Base-by-base conservation (phyloP, 148 eudicot genomes). In the Agrostemma githago region DNA sequence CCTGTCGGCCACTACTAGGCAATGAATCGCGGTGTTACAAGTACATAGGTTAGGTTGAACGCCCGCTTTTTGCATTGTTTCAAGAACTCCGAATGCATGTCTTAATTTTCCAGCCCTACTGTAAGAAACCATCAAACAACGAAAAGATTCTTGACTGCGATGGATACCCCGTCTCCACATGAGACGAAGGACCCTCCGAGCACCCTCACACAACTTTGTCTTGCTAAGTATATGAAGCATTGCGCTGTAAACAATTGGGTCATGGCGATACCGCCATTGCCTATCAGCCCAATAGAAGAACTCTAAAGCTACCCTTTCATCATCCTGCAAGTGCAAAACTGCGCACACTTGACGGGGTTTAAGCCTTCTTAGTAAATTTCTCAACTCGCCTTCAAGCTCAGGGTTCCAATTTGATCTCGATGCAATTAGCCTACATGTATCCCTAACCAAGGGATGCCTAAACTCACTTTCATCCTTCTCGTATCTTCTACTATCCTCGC, bases 201-300 rank as follows among this genome's bases (percentile, higher is more conserved):
- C 78, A n/a, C 82, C 82, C 74, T 79, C 44, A 64, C 71, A 74
- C 46, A 79, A 54, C n/a, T 62, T 79, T 41, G 82, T 79, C 70
- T 79, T 74, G 54, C 78, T n/a, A 56, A 79, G 78, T 53, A 79
- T 73, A 37, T 79, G 70, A 63, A 79, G 78, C 74, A 79, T 69
- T 6, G 82, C 82, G 63, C 64, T 69, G 19, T 79, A 79, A 20
- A 79, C 78, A 53, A 74, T 39, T 0, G 59, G 71, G 19, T 70
- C 70, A 70, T 79, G 82, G 5, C 78, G 74, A 70, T 79, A 79
- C 39, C 82, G 78, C 82, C 82, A 79, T 56, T 79, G 82, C 72
- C 82, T 71, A 39, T 70, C 75, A 74, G 82, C 82, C 82, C 82
- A 79, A 48, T 70, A 79, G 15, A 79, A 79, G 75, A 79, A 70